phyloP scores from a whole-genome alignment of 495 filamentous ascomycete genomes.

The Daldinia loculata region DNA sequence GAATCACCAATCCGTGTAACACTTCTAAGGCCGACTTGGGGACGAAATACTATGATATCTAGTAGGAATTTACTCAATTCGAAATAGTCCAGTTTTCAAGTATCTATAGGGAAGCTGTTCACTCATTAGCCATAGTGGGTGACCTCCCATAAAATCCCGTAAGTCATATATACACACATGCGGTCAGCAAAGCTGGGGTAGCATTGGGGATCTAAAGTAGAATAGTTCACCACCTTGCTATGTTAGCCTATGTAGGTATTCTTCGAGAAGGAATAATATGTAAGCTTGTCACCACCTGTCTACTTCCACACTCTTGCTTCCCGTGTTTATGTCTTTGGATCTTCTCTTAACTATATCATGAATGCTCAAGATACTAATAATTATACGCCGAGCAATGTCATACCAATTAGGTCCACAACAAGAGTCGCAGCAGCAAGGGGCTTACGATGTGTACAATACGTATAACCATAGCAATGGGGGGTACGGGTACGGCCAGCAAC shows the following conservation, averaged over 20 bases:
- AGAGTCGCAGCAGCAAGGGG: slow-evolving; percentile 12
- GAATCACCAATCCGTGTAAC: background rate
- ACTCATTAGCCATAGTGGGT: background rate
- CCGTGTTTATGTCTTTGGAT: background rate
- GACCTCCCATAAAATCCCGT: background rate
- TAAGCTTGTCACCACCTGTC: background rate
- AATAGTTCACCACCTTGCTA: slow-evolving; percentile 4
- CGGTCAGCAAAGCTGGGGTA: slow-evolving; percentile 34
- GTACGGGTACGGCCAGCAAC: slow-evolving; percentile 14
- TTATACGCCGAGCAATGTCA: slow-evolving; percentile 29
- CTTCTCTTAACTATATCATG: slow-evolving; percentile 12
- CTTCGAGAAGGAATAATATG: slow-evolving; percentile 5
- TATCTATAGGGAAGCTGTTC: background rate
- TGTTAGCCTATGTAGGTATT: background rate
- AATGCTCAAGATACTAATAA: slow-evolving; percentile 9
- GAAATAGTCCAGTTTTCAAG: background rate
- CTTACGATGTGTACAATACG: slow-evolving; percentile 15
- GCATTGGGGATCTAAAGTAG: slow-evolving; percentile 5
- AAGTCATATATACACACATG: slow-evolving; percentile 1
- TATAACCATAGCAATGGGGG: slow-evolving; percentile 1
- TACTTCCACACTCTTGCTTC: slow-evolving; percentile 1
- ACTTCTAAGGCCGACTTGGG: slow-evolving; percentile 1
- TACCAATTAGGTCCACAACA: slow-evolving; percentile 34
- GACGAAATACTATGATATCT: slow-evolving; percentile 5
- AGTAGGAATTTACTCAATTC: background rate